phyloP scores from a whole-genome alignment of 208 protist species.

The Acanthamoeba culbertsoni region DNA sequence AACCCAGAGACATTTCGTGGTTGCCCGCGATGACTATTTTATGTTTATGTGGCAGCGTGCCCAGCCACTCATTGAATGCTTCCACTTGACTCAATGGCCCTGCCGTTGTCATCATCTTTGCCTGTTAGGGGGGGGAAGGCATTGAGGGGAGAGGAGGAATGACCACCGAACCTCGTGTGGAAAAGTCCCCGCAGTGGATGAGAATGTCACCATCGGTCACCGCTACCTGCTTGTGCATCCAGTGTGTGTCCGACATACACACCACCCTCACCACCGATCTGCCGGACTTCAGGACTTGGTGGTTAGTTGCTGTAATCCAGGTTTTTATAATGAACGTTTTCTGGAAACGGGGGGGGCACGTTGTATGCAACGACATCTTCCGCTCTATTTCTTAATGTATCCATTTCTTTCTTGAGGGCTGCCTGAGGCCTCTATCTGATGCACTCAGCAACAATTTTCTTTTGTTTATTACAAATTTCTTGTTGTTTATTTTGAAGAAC shows the following conservation, averaged over 20 bases:
- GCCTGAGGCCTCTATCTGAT: too few species aligned
- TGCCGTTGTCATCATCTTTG: too few species aligned
- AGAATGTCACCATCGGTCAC: conserved; percentile 51
- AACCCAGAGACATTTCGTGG: conserved; percentile 40
- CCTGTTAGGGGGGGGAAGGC: background rate
- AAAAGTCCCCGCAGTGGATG: conserved; percentile 54
- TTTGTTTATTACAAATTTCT: too few species aligned
- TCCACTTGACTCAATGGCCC: background rate
- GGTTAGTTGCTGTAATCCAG: too few species aligned
- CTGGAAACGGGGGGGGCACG: too few species aligned
- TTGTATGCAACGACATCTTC: too few species aligned
- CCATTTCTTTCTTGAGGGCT: too few species aligned
- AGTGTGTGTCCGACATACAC: conserved; percentile 61
- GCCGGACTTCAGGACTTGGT: too few species aligned
- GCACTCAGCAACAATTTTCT: too few species aligned
- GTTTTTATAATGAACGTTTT: too few species aligned
- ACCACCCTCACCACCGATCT: conserved; percentile 57
- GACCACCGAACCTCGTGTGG: background rate
- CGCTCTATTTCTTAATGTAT: too few species aligned
- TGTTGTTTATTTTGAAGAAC: too few species aligned
- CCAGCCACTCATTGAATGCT: conserved; percentile 60
- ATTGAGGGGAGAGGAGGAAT: background rate
- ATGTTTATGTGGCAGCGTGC: conserved; percentile 58
- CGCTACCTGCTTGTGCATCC: background rate
- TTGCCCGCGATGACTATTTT: conserved; percentile 66